Evolutionary conservation across 2,329 filamentous ascomycete genomes (phyloP).

Genomic region (Colletotrichum scovillei): DNA sequence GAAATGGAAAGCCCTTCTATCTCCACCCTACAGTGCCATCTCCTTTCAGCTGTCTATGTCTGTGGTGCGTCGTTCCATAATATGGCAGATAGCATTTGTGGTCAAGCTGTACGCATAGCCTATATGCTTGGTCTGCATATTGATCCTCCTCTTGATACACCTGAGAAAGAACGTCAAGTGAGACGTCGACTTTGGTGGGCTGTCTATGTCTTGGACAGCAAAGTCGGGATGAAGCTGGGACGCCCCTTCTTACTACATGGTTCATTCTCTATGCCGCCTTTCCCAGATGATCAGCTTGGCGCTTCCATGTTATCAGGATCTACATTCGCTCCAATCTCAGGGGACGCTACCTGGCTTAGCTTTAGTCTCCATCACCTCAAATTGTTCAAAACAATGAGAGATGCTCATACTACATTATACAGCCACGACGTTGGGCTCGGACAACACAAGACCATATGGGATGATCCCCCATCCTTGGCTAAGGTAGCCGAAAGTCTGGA

Average conservation of each 20-base stretch:
- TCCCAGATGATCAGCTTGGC: conserved; percentile 10
- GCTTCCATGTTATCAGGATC: neutral
- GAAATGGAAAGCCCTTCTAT: conserved; percentile 60
- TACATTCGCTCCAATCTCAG: neutral
- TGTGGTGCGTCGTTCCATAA: conserved; percentile 61
- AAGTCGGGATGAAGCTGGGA: conserved; percentile 58
- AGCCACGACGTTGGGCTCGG: neutral
- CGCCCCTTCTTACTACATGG: conserved; percentile 49
- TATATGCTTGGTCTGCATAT: conserved; percentile 60
- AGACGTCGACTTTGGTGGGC: conserved; percentile 65
- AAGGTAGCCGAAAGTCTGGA: conserved; percentile 42
- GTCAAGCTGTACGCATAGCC: conserved; percentile 55
- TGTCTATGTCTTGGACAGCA: conserved; percentile 60
- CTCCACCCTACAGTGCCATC: conserved; percentile 59
- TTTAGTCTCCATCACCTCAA: neutral
- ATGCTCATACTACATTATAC: neutral
- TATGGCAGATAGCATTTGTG: conserved; percentile 54
- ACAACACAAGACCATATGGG: conserved; percentile 34
- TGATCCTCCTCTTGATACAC: conserved; percentile 52
- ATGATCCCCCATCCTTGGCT: conserved; percentile 40
- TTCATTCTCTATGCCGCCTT: neutral
- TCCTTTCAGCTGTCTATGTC: conserved; percentile 57
- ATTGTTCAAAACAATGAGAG: neutral
- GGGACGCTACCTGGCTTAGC: neutral
- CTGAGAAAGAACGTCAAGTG: conserved; percentile 51